These are phyloP conservation scores for Smithsoniella earleae DNA, from an alignment of 163 green algal species.

Conservation along the genomic window DNA sequence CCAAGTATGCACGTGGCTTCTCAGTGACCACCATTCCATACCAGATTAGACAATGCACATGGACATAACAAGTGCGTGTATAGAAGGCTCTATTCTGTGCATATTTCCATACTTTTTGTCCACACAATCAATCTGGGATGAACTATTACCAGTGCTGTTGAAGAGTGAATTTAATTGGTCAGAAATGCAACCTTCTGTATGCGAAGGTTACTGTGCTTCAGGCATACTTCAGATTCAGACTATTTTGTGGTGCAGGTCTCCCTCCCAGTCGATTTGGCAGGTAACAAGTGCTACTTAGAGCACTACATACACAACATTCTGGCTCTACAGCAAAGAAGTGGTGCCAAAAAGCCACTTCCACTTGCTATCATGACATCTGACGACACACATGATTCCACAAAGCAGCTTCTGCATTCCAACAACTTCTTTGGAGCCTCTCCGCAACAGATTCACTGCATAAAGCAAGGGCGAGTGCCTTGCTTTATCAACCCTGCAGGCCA, in stretches of 20 bases:
- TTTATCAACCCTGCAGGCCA: constrained; percentile 77
- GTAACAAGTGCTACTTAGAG: constrained; percentile 74
- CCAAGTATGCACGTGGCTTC: too few species aligned
- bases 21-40: too few species aligned
- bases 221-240: too few species aligned
- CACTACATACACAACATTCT: constrained; percentile 86
- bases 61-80: too few species aligned
- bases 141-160: too few species aligned
- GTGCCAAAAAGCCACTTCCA: constrained; percentile 48
- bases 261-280: constrained; percentile 74
- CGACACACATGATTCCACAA: constrained; percentile 85
- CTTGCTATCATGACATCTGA: constrained; percentile 97
- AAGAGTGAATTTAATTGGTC: too few species aligned
- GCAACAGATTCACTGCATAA: constrained; percentile 69
- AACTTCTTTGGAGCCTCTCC: constrained; percentile 60
- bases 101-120: too few species aligned
- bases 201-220: too few species aligned
- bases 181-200: too few species aligned
- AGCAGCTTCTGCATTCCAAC: constrained; percentile 64
- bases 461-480: constrained; percentile 90
- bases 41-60: too few species aligned
- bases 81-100: too few species aligned
- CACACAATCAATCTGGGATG: too few species aligned
- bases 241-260: constrained; percentile 61
- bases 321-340: constrained; percentile 57